Base-by-base conservation (phyloP, 2,329 filamentous ascomycete species). In the Fusarium tjaetaba region DNA sequence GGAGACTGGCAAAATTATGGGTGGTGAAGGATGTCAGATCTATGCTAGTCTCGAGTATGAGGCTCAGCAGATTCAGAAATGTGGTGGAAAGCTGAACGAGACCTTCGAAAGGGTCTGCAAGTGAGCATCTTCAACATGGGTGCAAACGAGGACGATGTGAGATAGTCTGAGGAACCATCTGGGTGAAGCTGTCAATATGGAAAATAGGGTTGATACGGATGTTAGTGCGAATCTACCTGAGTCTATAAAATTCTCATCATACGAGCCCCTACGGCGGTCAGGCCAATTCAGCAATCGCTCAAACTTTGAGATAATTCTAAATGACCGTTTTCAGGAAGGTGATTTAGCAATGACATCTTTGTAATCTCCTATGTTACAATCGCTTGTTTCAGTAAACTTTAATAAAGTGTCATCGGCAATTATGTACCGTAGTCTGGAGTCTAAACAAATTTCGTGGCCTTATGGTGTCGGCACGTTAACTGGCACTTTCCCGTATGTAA, bases 11-110 rank as follows among this genome's bases (percentile, higher is more conserved):
- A 61, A 61, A 11, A 32, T 74, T 3, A 69, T 74, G 64, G 71
- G 61, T 14, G 72, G 71, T 3, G 68, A 74, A 15, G 71, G 61
- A 13, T 74, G 72, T 18, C 71, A 74, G 24, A 74, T 74, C 11
- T 72, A 70, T 48, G 61, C 46, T 10, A 74, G 71, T 43, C 43
- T 74, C 43, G 64, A 72, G 38, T 74, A 65, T 61, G 72, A 74
- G 26, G 34, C 34, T 34, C 41, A 58, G 20, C 41, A 48, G 30
- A 48, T 58, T 26, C 30, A 13, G 20, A 30, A 18, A 11, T 58
- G 55, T 22, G 55, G 55, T 36, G 55, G 55, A 26, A 58, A 18
- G 41, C 22, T 58, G 55, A 48, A 58, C 22, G 55, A 48, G 42
- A 58, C 55, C 24, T 58, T 58, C 22, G 41, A 58, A 7, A 48